Evolutionary conservation across 108 stramenopile genomes (phyloP).

Genomic region (Skeletonema marinoi): DNA sequence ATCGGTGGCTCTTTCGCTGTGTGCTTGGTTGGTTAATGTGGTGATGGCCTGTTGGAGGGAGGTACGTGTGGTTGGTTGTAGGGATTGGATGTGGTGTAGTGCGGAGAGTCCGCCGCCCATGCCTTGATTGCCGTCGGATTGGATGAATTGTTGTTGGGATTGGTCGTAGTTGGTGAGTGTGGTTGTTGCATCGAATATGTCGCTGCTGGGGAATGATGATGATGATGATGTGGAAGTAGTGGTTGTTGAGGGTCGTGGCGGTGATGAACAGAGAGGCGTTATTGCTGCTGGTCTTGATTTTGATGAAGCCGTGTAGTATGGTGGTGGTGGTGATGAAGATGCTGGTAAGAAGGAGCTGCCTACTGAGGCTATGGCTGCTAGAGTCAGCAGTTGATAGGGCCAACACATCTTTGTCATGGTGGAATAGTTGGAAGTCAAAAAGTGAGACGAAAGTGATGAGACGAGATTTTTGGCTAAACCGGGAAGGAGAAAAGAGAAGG

Average conservation of each 20-base stretch:
- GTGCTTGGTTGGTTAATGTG: conserved; percentile 33
- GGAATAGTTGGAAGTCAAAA: too few species aligned
- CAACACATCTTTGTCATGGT: conserved; percentile 2
- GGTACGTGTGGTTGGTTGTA: conserved; percentile 1
- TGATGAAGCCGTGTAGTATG: neutral
- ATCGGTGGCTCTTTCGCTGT: conserved; percentile 59
- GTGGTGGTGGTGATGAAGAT: neutral
- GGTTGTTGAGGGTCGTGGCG: neutral
- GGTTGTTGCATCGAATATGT: conserved; percentile 29
- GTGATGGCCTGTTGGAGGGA: conserved; percentile 23
- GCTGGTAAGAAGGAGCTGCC: neutral
- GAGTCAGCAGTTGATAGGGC: neutral
- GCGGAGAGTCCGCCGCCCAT: conserved; percentile 46
- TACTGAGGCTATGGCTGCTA: neutral
- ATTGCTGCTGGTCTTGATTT: neutral
- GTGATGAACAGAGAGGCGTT: neutral
- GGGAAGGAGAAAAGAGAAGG: too few species aligned
- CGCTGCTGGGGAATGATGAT: neutral
- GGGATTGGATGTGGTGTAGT: conserved; percentile 32
- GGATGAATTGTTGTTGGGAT: conserved; percentile 30
- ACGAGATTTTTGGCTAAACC: too few species aligned
- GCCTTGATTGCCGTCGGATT: conserved; percentile 25
- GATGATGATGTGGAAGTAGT: neutral
- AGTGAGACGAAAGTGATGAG: too few species aligned
- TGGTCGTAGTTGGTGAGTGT: conserved; percentile 30